These are phyloP conservation scores for Nannizzia gypsea DNA, from an alignment of 2,329 filamentous ascomycete species.

Conservation along the genomic window DNA sequence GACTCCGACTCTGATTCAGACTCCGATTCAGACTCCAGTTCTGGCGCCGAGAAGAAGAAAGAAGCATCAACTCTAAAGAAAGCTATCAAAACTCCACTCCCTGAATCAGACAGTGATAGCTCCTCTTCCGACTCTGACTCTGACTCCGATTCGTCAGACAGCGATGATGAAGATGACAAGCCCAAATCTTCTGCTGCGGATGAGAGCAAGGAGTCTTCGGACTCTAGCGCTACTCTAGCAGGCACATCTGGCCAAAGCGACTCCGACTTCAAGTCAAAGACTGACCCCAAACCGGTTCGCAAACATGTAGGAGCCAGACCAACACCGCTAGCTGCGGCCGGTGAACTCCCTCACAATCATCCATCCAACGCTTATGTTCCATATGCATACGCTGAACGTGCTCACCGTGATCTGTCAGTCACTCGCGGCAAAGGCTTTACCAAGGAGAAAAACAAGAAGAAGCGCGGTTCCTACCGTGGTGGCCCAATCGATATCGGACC, in stretches of 20 bases:
- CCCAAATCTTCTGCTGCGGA: constrained; percentile 13
- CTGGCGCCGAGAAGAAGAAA: constrained; percentile 28
- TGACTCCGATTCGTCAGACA: constrained; percentile 13
- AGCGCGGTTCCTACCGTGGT: constrained; percentile 79
- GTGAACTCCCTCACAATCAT: constrained; percentile 56
- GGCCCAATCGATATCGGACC: constrained; percentile 73
- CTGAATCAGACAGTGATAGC: constrained; percentile 22
- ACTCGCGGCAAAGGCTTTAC: constrained; percentile 96
- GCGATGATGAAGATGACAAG: constrained; percentile 17
- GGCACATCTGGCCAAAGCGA: constrained; percentile 16
- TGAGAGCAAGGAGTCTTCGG: constrained; percentile 19
- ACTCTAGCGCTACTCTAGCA: constrained; percentile 23
- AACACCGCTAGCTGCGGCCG: constrained; percentile 67
- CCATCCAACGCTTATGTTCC: constrained; percentile 68
- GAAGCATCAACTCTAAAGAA: constrained; percentile 23
- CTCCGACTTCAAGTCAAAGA: constrained; percentile 17
- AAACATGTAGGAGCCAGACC: constrained; percentile 42
- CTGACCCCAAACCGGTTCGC: constrained; percentile 24
- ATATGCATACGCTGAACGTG: constrained; percentile 80
- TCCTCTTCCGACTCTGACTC: constrained; percentile 11
- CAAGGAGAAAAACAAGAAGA: constrained; percentile 99
- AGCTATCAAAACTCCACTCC: constrained; percentile 27
- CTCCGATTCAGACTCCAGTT: constrained; percentile 16
- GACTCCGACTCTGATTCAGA: constrained; percentile 29
- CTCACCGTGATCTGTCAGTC: constrained; percentile 75